A percentile compares a stretch with the other conserved stretches of the same genome.
phyloP scores from a whole-genome alignment of 1,139 yeast genomes.

The Pichia sp. region DNA sequence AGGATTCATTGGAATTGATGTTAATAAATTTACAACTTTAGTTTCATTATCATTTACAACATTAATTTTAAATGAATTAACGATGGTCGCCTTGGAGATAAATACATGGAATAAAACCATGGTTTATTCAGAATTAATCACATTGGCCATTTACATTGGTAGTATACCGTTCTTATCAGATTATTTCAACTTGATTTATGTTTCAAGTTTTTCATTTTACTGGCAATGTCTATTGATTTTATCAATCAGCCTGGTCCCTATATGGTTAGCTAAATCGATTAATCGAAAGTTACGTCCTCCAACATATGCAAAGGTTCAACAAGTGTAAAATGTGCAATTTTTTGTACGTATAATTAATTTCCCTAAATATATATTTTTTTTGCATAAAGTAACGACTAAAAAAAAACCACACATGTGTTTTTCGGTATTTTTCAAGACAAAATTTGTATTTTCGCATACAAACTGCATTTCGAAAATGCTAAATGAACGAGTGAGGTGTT shows the following conservation, averaged over 20 bases:
- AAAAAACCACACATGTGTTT: too few species aligned
- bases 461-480: neutral
- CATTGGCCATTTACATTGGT: conserved; percentile 59
- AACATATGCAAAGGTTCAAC: conserved; percentile 95
- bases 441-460: neutral
- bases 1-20: conserved; percentile 56
- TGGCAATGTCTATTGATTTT: conserved; percentile 68
- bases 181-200: conserved; percentile 68
- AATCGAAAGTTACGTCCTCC: conserved; percentile 83
- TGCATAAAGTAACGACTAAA: too few species aligned
- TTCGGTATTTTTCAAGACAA: too few species aligned
- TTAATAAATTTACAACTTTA: conserved; percentile 56
- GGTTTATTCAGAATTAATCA: conserved; percentile 66
- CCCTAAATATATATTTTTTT: neutral
- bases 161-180: conserved; percentile 80
- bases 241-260: conserved; percentile 73
- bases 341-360: neutral
- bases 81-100: conserved; percentile 90
- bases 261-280: conserved; percentile 75
- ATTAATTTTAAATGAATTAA: conserved; percentile 73
- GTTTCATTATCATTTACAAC: conserved; percentile 83
- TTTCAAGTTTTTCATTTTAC: conserved; percentile 50
- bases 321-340: conserved; percentile 29
- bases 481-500: too few species aligned
- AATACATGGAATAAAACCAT: conserved; percentile 83